Evolutionary conservation across 306 rosid genomes (phyloP).

Genomic region (Rubus parviflorus): DNA sequence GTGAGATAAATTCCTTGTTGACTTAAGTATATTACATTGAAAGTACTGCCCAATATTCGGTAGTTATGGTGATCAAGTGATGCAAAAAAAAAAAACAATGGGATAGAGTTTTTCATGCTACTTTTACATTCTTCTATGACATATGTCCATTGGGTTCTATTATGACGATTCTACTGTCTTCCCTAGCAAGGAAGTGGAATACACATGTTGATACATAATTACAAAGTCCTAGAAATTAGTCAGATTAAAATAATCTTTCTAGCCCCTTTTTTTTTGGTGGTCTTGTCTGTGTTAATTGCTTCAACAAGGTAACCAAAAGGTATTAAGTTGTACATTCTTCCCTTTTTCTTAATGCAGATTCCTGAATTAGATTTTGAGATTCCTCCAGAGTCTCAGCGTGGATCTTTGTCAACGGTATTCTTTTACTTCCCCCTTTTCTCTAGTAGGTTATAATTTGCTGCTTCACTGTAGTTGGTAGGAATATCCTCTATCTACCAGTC

Average conservation of each 20-base stretch:
- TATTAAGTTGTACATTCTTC: slow-evolving; percentile 20
- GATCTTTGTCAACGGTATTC: slow-evolving; percentile 80
- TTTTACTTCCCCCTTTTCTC: slow-evolving; percentile 5
- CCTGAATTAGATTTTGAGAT: slow-evolving; percentile 93
- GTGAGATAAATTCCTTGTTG: background rate
- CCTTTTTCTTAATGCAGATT: slow-evolving; percentile 52
- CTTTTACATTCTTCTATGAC: background rate
- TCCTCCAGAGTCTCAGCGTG: slow-evolving; percentile 95
- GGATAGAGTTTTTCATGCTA: too few species aligned
- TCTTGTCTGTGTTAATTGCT: background rate
- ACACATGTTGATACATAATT: background rate
- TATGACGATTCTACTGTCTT: background rate
- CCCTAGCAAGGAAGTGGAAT: background rate
- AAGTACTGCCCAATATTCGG: background rate
- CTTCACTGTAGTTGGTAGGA: background rate
- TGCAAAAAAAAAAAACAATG: background rate
- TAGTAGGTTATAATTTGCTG: background rate
- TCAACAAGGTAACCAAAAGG: background rate
- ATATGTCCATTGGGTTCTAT: background rate
- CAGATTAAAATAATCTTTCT: background rate
- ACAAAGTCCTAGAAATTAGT: background rate
- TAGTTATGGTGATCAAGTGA: background rate
- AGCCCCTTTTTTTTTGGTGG: background rate
- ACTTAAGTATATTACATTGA: background rate
- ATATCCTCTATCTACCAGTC: background rate